Base-by-base conservation (phyloP, 1,284 basidiomycete species). In the Ustilago hordei region DNA sequence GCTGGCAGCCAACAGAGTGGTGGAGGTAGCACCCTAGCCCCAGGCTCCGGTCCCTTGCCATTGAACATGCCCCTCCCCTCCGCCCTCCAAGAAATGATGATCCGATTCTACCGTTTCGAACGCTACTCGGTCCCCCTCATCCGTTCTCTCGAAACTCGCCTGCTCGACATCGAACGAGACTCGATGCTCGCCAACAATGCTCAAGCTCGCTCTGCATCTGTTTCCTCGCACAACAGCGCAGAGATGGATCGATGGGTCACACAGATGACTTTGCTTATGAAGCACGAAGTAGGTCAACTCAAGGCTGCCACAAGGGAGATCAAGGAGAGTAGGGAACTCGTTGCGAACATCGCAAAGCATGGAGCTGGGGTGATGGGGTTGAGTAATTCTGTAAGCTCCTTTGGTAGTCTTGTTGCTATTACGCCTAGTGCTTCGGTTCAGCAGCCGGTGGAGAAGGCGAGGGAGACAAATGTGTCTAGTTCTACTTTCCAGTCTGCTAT, bases 81-180 rank as follows among this genome's bases (percentile, higher is more conserved):
- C n/a, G 82, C 83, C 19, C 70, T 85, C 12, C 81, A 85, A 55
- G 83, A 85, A 52, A 80, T 84, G 76, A 84, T 85, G 83, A 57
- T 78, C 19, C 83, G 84, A 41, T 85, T 85, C 73, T 85, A 85
- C 78, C 76, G 83, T 17, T 85, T 83, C 69, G 84, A 85, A 63
- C 71, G 82, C 4, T 84, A 85, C 73, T 82, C 83, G 11, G 80
- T 85, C 8, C 84, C 84, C 7, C 73, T 85, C 31, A 74, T 85
- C 23, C 78, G 82, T 13, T 79, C 79, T 35, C 76, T 85, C 61
- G 84, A 85, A 56, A 79, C 72, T 34, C 77, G 84, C 8, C 62
- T 85, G 28, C 62, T 83, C 36, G 84, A 84, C 32, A 79, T 85
- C 34, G 84, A 85, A 62, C 77, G 82, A 15, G 83, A 84, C 61